Conservation (phyloP, 148 eudicot species). For the Cornus suecica region DNA sequence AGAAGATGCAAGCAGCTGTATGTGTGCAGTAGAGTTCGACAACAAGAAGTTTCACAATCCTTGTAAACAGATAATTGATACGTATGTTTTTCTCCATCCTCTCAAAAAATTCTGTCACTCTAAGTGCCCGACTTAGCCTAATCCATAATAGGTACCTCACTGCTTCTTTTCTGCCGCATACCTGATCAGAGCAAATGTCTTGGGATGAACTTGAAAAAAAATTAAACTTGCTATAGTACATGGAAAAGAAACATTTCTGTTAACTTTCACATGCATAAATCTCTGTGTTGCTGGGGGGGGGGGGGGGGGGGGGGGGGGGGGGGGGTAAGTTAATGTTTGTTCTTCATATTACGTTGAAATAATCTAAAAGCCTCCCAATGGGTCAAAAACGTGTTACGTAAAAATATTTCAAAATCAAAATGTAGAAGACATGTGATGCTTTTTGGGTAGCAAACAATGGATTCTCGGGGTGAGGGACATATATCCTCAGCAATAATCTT, state of each 20-base stretch:
- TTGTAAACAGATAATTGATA: constrained; percentile 34
- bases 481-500: too few relatives aligned
- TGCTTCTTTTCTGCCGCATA: constrained; percentile 26
- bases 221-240: background rate
- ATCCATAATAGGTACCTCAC: constrained; percentile 40
- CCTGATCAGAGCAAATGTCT: constrained; percentile 15
- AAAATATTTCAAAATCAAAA: too few relatives aligned
- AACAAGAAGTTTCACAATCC: constrained; percentile 39
- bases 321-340: background rate
- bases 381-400: background rate
- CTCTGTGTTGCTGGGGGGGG: too few relatives aligned
- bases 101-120: constrained; percentile 33
- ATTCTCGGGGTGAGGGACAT: too few relatives aligned
- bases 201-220: background rate
- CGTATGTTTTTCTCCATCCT: constrained; percentile 40
- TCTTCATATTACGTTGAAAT: background rate
- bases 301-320: too few relatives aligned
- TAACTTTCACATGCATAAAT: background rate
- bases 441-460: too few relatives aligned
- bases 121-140: constrained; percentile 34
- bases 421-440: too few relatives aligned
- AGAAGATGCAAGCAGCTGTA: constrained; percentile 45
- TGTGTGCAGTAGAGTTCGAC: constrained; percentile 46
- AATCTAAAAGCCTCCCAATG: background rate
- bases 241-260: background rate